These are phyloP conservation scores for Rhodotorula sp. DNA, from an alignment of 1,284 basidiomycete genomes.

Conservation along the genomic window DNA sequence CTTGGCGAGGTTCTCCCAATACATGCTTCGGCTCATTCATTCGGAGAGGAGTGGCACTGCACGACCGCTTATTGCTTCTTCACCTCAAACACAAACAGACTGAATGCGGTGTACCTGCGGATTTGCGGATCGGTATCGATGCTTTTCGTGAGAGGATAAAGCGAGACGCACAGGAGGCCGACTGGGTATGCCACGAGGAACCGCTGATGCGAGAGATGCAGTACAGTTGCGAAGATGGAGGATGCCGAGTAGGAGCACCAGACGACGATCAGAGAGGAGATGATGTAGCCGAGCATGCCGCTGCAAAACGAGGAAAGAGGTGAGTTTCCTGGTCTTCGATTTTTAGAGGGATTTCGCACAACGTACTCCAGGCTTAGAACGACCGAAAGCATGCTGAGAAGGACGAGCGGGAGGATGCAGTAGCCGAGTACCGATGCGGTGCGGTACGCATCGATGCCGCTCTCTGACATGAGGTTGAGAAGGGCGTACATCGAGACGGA, in stretches of 20 bases:
- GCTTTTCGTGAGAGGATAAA: not conserved
- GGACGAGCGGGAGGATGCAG: conserved; percentile 94
- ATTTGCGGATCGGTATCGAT: not conserved
- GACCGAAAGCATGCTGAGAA: conserved; percentile 86
- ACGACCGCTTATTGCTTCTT: conserved; percentile 12
- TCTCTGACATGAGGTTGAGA: conserved; percentile 95
- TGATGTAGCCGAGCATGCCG: conserved; percentile 74
- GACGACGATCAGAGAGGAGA: conserved; percentile 74
- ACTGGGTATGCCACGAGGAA: conserved; percentile 91
- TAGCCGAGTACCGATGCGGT: conserved; percentile 96
- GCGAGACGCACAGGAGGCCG: conserved; percentile 66
- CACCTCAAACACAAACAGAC: conserved; percentile 31
- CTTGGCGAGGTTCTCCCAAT: not conserved
- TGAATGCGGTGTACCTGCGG: conserved; percentile 22
- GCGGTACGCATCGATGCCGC: conserved; percentile 92
- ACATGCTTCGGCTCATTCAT: too few species aligned
- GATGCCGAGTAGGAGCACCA: conserved; percentile 97
- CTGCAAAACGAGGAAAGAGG: conserved; percentile 50
- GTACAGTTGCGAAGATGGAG: conserved; percentile 86
- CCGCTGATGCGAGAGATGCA: conserved; percentile 89
- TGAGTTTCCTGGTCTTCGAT: not conserved
- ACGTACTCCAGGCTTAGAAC: conserved; percentile 81
- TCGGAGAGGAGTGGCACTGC: not conserved
- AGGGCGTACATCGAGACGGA: conserved; percentile 92
- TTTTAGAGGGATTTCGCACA: not conserved